phyloP scores from a whole-genome alignment of 768 basidiomycete genomes.

The Fistulinella prunicolor region DNA sequence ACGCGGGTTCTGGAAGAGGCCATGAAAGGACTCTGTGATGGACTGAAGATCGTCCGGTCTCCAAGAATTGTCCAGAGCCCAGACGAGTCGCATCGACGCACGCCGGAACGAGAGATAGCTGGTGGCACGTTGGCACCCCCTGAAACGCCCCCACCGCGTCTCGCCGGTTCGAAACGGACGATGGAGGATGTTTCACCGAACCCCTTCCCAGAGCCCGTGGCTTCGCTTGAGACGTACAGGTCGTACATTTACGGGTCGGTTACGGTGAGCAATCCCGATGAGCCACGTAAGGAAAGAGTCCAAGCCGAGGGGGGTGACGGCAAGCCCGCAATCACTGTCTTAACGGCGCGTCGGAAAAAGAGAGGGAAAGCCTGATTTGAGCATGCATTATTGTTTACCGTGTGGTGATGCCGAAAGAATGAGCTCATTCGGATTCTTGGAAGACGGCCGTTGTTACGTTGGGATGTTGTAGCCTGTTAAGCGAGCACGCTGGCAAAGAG shows the following conservation, averaged over 20 bases:
- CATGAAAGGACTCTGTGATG: slow-evolving; percentile 71
- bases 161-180: slow-evolving; percentile 28
- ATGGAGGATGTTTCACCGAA: slow-evolving; percentile 57
- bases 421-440: slow-evolving; percentile 7
- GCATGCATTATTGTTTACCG: slow-evolving; percentile 4
- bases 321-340: slow-evolving; percentile 44
- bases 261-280: slow-evolving; percentile 46
- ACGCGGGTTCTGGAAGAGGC: slow-evolving; percentile 70
- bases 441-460: slow-evolving; percentile 18
- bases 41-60: slow-evolving; percentile 37
- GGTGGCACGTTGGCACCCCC: slow-evolving; percentile 41
- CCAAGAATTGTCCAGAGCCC: slow-evolving; percentile 12
- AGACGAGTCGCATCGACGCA: slow-evolving; percentile 33
- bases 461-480: neutral
- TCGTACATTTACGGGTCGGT: slow-evolving; percentile 59
- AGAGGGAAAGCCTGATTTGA: slow-evolving; percentile 25
- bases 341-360: slow-evolving; percentile 61
- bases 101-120: slow-evolving; percentile 39
- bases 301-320: slow-evolving; percentile 12
- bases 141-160: slow-evolving; percentile 51
- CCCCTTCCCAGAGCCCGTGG: slow-evolving; percentile 63
- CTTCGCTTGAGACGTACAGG: slow-evolving; percentile 59
- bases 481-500: no score
- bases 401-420: slow-evolving; percentile 1
- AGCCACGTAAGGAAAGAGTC: slow-evolving; percentile 22